Evolutionary conservation across 192 early-diverging fungal genomes (phyloP), one percentile per base, ranked within the genome.

Genomic region (Coemansia sp.): DNA sequence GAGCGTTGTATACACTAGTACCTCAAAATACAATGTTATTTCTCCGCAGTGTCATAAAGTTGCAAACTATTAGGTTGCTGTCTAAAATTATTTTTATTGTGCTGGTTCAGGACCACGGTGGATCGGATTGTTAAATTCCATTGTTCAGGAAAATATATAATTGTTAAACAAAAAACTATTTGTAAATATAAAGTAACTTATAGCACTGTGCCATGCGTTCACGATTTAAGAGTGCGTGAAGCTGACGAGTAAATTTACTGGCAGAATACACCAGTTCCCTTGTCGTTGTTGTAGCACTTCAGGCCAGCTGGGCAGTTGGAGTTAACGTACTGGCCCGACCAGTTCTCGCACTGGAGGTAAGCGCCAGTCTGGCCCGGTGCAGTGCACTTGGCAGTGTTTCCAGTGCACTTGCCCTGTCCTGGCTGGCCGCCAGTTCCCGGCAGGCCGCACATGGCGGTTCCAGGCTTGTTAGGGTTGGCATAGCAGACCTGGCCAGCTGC

Each of bases 401-500:
- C 75, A 6, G 62, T 72, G 75, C 75, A 77, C 23, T 8, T 49
- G 38, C 69, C 75, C 43, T 49, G 32, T 11, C 75, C 65, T 37
- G 72, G 72, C 11, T 35, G 19, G 8, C 76, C 69, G 41, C 79
- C 79, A 5, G 70, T 72, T 37, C 67, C 70, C 10, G 79, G 79
- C 6, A 69, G 70, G 2, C 73, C 79, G 38, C 79, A 81, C 79
- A 74, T 74, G 32, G 67, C 64, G 32, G 66, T 69, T 17, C 58
- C 62, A 23, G 69, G 70, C 41, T 56, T 69, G 69, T 64, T 80
- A 19, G 79, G 79, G 62, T 76, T 81, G 32, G 79, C 73, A 22
- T 76, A 81, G 79, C 79, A 81, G 25, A 81, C 79, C 59, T 81
- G 79, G 49, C 72, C 79, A 4, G 66, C 17, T 0, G 69, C 45